These are phyloP conservation scores for Lagerstroemia speciosa DNA, from an alignment of 345 rosid genomes.

Conservation along the genomic window DNA sequence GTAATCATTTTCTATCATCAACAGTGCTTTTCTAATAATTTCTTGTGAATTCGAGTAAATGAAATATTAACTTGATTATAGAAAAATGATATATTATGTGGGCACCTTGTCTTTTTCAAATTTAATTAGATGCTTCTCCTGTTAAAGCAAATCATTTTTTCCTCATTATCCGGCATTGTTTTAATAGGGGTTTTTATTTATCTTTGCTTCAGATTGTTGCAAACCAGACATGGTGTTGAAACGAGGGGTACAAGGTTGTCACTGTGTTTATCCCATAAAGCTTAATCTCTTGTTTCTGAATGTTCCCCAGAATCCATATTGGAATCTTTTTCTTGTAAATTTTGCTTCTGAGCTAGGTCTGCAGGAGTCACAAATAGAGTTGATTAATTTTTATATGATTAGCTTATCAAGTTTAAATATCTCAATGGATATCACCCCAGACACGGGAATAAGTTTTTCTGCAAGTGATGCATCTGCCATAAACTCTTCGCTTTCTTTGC, in stretches of 20 bases:
- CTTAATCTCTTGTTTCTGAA: conserved; percentile 84
- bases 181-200: background rate
- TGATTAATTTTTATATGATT: conserved; percentile 69
- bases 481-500: conserved; percentile 61
- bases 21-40: no score
- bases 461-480: conserved; percentile 58
- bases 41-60: no score
- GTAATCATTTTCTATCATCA: no score
- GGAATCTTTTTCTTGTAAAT: conserved; percentile 54
- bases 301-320: conserved; percentile 68
- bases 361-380: conserved; percentile 65
- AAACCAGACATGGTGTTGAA: conserved; percentile 65
- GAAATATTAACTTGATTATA: no score
- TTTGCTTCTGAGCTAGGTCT: conserved; percentile 76
- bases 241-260: conserved; percentile 62
- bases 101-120: background rate
- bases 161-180: background rate
- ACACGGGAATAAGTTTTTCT: conserved; percentile 74
- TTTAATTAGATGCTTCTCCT: background rate
- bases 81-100: background rate
- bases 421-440: conserved; percentile 90
- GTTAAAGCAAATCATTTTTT: background rate
- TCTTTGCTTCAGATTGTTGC: conserved; percentile 58
- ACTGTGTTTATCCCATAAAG: conserved; percentile 97
- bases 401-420: conserved; percentile 69